Evolutionary conservation across 208 protist genomes (phyloP).

Genomic region (Trypanosoma caninum): DNA sequence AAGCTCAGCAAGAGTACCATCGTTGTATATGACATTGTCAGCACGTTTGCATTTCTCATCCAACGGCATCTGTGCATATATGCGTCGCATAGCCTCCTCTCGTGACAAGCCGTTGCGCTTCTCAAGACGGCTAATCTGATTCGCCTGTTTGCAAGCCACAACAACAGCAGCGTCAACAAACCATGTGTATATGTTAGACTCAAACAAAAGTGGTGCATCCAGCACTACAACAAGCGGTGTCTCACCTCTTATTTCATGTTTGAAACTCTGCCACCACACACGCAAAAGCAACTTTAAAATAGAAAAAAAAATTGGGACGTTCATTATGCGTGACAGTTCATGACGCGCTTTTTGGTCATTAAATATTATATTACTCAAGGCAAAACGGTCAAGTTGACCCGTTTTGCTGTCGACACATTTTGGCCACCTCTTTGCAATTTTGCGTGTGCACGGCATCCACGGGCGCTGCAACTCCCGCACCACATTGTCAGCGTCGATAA

Average conservation of each 20-base stretch:
- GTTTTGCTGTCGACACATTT: constrained; percentile 54
- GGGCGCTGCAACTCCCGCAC: constrained; percentile 77
- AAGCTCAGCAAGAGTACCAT: constrained; percentile 34
- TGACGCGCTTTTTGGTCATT: constrained; percentile 44
- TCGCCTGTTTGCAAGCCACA: constrained; percentile 54
- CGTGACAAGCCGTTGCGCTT: constrained; percentile 43
- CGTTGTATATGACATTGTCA: constrained; percentile 77
- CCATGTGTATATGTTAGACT: constrained; percentile 73
- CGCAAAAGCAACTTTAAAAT: constrained; percentile 50
- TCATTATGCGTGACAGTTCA: constrained; percentile 72
- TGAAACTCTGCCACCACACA: constrained; percentile 55
- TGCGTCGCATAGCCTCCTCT: constrained; percentile 55
- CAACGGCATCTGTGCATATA: constrained; percentile 78
- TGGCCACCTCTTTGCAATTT: constrained; percentile 71
- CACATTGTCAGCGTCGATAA: constrained; percentile 82
- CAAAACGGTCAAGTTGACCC: constrained; percentile 59
- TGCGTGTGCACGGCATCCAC: constrained; percentile 43
- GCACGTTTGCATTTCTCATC: constrained; percentile 56
- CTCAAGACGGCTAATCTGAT: constrained; percentile 61
- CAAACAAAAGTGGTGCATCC: constrained; percentile 86
- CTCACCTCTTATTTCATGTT: not conserved
- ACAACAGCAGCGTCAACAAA: constrained; percentile 69
- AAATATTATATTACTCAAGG: constrained; percentile 78
- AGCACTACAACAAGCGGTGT: constrained; percentile 55
- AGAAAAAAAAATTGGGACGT: constrained; percentile 65